These are phyloP conservation scores for Fusarium musae DNA, from an alignment of 2,329 filamentous ascomycete genomes.

Conservation along the genomic window DNA sequence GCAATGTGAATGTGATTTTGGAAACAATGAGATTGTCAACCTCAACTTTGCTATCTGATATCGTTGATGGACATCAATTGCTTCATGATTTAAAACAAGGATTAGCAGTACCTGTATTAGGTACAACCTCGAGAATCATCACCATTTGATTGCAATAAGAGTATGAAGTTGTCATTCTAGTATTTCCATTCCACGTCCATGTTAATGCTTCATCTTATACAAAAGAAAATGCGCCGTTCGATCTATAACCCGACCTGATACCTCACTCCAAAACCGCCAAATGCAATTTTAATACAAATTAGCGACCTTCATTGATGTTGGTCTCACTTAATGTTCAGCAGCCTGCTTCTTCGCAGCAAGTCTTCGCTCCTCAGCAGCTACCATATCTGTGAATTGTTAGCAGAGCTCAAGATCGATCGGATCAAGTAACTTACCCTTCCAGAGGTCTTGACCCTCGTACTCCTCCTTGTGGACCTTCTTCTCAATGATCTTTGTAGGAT, in stretches of 20 bases:
- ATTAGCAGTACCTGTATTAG: rapidly evolving
- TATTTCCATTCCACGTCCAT: not conserved
- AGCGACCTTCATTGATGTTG: not conserved
- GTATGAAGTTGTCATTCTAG: not conserved
- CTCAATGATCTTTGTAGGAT: constrained; percentile 88
- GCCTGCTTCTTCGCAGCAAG: constrained; percentile 55
- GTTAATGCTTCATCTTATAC: not conserved
- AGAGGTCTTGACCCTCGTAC: constrained; percentile 90
- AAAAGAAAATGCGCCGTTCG: not conserved
- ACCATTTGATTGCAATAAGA: rapidly evolving
- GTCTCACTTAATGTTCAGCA: not conserved
- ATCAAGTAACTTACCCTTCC: constrained; percentile 73
- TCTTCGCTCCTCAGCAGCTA: constrained; percentile 78
- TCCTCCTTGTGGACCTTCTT: constrained; percentile 88
- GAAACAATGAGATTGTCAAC: not conserved
- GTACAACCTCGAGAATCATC: not conserved
- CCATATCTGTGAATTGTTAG: constrained; percentile 72
- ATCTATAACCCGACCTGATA: not conserved
- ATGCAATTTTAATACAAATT: constrained; percentile 21
- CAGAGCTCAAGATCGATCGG: not conserved
- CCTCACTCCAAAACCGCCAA: not conserved
- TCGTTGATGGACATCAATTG: no score
- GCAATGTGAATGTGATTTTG: not conserved
- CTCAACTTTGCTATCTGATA: not conserved
- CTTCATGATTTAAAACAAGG: no score